Evolutionary conservation across 2,329 filamentous ascomycete species (phyloP).

Genomic region (Saccharata proteae): DNA sequence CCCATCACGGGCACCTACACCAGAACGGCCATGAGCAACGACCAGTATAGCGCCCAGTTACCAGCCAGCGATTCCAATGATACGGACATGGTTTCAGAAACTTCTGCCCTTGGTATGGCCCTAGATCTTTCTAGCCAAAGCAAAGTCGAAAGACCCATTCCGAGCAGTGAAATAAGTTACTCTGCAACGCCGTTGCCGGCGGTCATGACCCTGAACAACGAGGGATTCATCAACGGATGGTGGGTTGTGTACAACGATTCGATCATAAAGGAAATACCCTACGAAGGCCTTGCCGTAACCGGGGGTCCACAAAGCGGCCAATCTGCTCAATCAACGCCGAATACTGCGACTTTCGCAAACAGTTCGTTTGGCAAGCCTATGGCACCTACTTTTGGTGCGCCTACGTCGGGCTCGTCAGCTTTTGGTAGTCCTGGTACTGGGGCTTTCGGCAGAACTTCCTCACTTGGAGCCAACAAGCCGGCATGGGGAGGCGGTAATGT

Average conservation of each 20-base stretch:
- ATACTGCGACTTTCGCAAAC: conserved; percentile 9
- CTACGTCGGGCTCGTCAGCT: conserved; percentile 18
- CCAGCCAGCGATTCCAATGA: conserved; percentile 44
- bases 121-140: conserved; percentile 77
- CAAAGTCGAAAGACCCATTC: conserved; percentile 65
- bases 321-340: conserved; percentile 11
- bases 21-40: conserved; percentile 58
- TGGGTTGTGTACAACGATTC: conserved; percentile 88
- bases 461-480: conserved; percentile 1
- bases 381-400: conserved; percentile 5
- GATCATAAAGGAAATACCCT: conserved; percentile 60
- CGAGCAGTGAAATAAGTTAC: conserved; percentile 55
- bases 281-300: conserved; percentile 52
- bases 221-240: conserved; percentile 76
- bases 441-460: conserved; percentile 2
- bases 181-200: conserved; percentile 73
- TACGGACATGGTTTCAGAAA: conserved; percentile 51
- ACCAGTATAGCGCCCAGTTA: conserved; percentile 44
- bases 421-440: conserved; percentile 15
- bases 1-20: conserved; percentile 59
- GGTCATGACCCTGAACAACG: conserved; percentile 75
- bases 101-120: conserved; percentile 64
- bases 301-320: conserved; percentile 20
- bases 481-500: no score
- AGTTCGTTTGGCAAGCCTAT: conserved; percentile 15